phyloP scores from a whole-genome alignment of 2,329 filamentous ascomycete species.

The Raffaelea ambrosiae region DNA sequence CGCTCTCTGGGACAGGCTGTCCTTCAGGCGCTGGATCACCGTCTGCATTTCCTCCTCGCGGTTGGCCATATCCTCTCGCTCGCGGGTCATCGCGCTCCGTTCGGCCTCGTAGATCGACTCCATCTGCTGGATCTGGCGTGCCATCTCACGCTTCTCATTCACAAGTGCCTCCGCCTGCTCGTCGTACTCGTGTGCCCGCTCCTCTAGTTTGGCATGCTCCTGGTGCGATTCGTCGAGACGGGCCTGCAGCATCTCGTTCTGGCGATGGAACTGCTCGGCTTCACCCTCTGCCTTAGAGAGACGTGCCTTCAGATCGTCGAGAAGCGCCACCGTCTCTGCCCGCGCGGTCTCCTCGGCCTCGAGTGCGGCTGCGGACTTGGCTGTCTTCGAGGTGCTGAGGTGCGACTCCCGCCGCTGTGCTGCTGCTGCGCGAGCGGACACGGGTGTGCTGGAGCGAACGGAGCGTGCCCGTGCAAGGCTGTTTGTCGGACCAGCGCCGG shows the following conservation, averaged over 20 bases:
- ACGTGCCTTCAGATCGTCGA: conserved; percentile 79
- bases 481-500: conserved; percentile 14
- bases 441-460: conserved; percentile 53
- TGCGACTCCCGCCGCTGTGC: conserved; percentile 49
- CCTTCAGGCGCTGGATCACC: conserved; percentile 86
- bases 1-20: conserved; percentile 72
- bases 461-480: conserved; percentile 52
- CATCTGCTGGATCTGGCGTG: conserved; percentile 79
- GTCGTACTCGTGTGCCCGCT: conserved; percentile 77
- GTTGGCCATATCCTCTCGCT: conserved; percentile 80
- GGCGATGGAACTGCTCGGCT: conserved; percentile 74
- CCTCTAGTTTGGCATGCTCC: conserved; percentile 79
- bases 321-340: conserved; percentile 67
- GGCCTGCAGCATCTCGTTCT: conserved; percentile 75
- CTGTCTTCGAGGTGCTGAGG: conserved; percentile 27
- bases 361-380: conserved; percentile 6
- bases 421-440: conserved; percentile 59
- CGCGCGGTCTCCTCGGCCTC: conserved; percentile 63
- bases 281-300: conserved; percentile 70
- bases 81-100: conserved; percentile 75
- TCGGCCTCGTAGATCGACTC: conserved; percentile 90
- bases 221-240: conserved; percentile 78
- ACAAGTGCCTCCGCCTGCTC: conserved; percentile 72
- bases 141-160: conserved; percentile 77
- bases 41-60: conserved; percentile 85